Base-by-base conservation (phyloP, 176 grass and related monocot genomes). In the Luzula sylvatica region DNA sequence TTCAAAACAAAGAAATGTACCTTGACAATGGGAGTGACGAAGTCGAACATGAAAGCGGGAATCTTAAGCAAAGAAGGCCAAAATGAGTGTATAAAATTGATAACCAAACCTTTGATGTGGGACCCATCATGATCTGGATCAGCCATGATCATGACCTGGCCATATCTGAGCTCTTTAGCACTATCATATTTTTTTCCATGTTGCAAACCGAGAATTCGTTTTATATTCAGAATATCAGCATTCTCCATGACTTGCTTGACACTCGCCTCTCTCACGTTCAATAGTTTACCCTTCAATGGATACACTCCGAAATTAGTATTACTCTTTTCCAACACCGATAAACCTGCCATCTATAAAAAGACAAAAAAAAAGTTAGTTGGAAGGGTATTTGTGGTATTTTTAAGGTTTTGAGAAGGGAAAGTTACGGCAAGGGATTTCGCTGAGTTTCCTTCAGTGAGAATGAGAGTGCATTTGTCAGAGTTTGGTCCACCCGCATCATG, bases 61-160 rank as follows among this genome's bases (percentile, higher is more conserved):
- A 79, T 72, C 55, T 68, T 79, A 1, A 79, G 69, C 24, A 79
- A 24, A 15, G 76, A 79, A 2, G 68, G 76, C 76, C 76, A 73
- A 20, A 79, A 79, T 19, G 62, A 62, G 39, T 79, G 76, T 3
- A 79, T 50, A 21, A 68, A 80, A 27, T 80, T 73, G 47, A 79
- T 72, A 2, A 80, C 11, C 2, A 73, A 40, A 7, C 76, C 76
- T 46, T 80, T 80, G 45, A 80, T 80, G 20, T 80, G 76, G 2
- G 69, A 80, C 15, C 69, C 76, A 68, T 80, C 76, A 35, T 73
- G 69, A 68, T 80, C 76, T 69, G 67, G 76, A 61, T 80, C 69
- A 0, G 76, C 68, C 69, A 80, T 80, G 29, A 80, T 73, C 76
- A 80, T 80, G n/a, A 80, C 68, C 53, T 80, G 76, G 13, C 76